Base-by-base conservation (phyloP, 345 rosid genomes). In the Eucalyptus regnans region DNA sequence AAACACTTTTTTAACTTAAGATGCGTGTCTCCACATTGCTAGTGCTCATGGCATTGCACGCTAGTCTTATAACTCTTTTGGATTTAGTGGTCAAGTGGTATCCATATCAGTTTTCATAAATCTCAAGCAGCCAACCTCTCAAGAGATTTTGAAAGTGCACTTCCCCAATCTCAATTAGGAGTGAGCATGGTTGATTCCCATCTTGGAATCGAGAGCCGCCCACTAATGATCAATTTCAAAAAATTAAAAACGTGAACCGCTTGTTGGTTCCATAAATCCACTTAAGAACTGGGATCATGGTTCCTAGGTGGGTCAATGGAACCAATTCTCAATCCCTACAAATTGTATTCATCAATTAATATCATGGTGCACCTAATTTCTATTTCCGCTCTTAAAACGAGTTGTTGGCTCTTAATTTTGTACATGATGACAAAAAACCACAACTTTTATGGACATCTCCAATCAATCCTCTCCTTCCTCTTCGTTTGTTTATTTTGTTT, bases 151-250 rank as follows among this genome's bases (percentile, higher is more conserved):
- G 58, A 52, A 52, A 52, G 58, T 52, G 58, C 5, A 52, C 58
- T 20, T 52, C 5, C 7, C 0, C n/a, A 1, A 1, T 58, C 66
- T 27, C 0, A 0, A 18, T 3, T 52, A 52, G 5, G 25, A 52
- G 58, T 7, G 58, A 52, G 58, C 58, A 52, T 18, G 25, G 58
- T 52, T 0, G 0, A 52, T 52, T 18, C 23, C 58, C 2, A 52
- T 23, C 5, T 18, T 52, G 2, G 10, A 52, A 52, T 52, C 2
- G 0, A 52, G 58, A 18, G 58, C 2, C 0, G 4, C 23, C 4
- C 58, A 18, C 58, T 52, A 52, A 3, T 52, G 58, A 52, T 52
- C 4, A 18, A 52, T 52, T 52, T 0, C 56, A 52, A 18, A 17
- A 17, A 3, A 18, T 52, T 7, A 1, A 52, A 52, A 52, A 52